Conservation (phyloP, 208 protist genomes). For the Herpetomonas samuelpessoai region DNA sequence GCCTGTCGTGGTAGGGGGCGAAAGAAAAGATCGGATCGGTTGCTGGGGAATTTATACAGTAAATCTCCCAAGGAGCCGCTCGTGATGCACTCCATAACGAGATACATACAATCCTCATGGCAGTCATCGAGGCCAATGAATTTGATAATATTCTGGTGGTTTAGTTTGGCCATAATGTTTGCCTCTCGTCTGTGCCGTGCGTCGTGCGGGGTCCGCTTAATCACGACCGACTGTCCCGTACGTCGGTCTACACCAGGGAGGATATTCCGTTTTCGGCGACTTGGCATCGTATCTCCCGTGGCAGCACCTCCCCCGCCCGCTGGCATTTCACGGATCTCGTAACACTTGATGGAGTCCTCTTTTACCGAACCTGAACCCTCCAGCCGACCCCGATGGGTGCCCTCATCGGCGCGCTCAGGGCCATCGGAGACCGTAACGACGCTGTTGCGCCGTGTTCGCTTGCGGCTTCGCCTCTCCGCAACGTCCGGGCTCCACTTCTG, state of each 20-base stretch:
- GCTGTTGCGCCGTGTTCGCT: neutral
- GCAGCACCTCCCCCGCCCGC: slow-evolving; percentile 6
- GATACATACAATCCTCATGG: slow-evolving; percentile 39
- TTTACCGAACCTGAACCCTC: neutral
- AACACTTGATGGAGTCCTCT: neutral
- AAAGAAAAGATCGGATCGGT: neutral
- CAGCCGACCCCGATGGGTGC: neutral
- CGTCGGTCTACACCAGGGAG: neutral
- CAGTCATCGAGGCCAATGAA: slow-evolving; percentile 40
- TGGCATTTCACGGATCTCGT: neutral
- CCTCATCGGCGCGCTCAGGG: too few relatives aligned
- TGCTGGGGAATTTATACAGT: slow-evolving; percentile 31
- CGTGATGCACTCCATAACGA: slow-evolving; percentile 64
- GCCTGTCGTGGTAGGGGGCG: slow-evolving; percentile 31
- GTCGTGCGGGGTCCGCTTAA: slow-evolving; percentile 40
- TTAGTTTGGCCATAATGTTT: slow-evolving; percentile 34
- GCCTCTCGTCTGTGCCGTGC: slow-evolving; percentile 42
- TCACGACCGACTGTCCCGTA: slow-evolving; percentile 50
- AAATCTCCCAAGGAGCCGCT: slow-evolving; percentile 59
- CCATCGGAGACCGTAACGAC: too few relatives aligned
- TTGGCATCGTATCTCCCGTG: slow-evolving; percentile 10
- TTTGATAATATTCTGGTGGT: slow-evolving; percentile 68
- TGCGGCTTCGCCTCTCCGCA: neutral
- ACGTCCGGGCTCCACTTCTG: neutral
- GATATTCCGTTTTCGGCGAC: slow-evolving; percentile 13